Percentiles rank a stretch among this genome's conserved stretches.
Evolutionary conservation across 495 filamentous ascomycete genomes (phyloP).

Genomic region (Lepidopterella palustris): DNA sequence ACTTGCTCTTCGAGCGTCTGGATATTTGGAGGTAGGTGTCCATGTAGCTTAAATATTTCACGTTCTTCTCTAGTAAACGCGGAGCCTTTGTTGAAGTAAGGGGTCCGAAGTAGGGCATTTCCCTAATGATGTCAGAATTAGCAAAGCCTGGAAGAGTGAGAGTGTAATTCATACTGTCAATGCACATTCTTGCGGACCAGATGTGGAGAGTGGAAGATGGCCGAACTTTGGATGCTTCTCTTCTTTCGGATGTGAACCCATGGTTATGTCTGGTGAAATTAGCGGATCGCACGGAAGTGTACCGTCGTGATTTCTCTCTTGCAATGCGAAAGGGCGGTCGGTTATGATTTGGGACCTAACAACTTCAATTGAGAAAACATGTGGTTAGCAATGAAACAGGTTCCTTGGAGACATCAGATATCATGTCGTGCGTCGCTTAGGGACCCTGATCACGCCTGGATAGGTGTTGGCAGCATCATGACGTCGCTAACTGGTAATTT

Average conservation of each 20-base stretch:
- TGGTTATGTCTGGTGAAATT: not conserved
- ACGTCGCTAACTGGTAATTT: not conserved
- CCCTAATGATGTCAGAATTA: conserved; percentile 41
- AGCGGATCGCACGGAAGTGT: not conserved
- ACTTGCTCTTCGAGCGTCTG: conserved; percentile 79
- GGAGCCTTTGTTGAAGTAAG: conserved; percentile 79
- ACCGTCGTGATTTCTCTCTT: not conserved
- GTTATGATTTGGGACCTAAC: not conserved
- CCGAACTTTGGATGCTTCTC: conserved; percentile 42
- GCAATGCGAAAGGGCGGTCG: not conserved
- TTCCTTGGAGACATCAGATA: not conserved
- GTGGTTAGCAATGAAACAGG: not conserved
- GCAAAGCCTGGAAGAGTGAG: not conserved
- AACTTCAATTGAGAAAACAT: not conserved
- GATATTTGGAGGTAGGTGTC: conserved; percentile 63
- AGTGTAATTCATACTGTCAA: conserved; percentile 33
- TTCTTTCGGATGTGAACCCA: conserved; percentile 13
- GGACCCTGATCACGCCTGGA: not conserved
- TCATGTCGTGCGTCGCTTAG: not conserved
- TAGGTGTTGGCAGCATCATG: not conserved
- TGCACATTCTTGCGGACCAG: conserved; percentile 56
- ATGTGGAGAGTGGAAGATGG: conserved; percentile 56
- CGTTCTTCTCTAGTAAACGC: conserved; percentile 67
- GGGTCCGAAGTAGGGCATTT: conserved; percentile 55
- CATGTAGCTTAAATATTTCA: conserved; percentile 59